phyloP scores from a whole-genome alignment of 257 asterid genomes.

The Cinchona pubescens region DNA sequence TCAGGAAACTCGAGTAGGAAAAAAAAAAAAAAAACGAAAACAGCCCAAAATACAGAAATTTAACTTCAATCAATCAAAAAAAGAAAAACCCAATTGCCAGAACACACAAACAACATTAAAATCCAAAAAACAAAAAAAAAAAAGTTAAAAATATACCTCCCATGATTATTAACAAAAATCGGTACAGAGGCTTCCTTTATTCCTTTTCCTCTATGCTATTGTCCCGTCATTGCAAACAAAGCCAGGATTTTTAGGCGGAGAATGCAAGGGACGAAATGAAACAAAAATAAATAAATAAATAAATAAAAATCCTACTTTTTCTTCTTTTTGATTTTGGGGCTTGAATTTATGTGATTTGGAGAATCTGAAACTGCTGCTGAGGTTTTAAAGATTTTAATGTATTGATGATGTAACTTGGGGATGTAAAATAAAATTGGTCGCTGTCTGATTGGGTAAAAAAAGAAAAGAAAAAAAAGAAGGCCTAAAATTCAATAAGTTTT shows the following conservation, averaged over 20 bases:
- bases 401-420: too few species aligned
- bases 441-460: too few species aligned
- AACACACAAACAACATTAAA: constrained; percentile 1
- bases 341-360: background rate
- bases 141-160: constrained; percentile 4
- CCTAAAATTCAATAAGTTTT: too few species aligned
- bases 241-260: background rate
- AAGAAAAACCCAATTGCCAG: constrained; percentile 7
- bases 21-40: background rate
- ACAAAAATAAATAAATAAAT: too few species aligned
- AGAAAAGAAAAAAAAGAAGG: too few species aligned
- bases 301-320: background rate
- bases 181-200: background rate
- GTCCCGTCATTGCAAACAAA: background rate
- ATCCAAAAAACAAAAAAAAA: background rate
- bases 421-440: too few species aligned
- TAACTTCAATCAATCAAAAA: constrained; percentile 3
- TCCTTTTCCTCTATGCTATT: background rate
- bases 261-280: constrained; percentile 2
- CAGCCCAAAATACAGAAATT: background rate
- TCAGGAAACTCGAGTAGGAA: background rate
- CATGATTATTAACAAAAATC: constrained; percentile 8
- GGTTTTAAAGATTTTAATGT: background rate
- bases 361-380: background rate
- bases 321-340: background rate